A percentile compares a stretch with the other conserved stretches of the same genome.
These are phyloP conservation scores for Diplodia sapinea DNA, from an alignment of 2,329 filamentous ascomycete genomes.

Conservation along the genomic window DNA sequence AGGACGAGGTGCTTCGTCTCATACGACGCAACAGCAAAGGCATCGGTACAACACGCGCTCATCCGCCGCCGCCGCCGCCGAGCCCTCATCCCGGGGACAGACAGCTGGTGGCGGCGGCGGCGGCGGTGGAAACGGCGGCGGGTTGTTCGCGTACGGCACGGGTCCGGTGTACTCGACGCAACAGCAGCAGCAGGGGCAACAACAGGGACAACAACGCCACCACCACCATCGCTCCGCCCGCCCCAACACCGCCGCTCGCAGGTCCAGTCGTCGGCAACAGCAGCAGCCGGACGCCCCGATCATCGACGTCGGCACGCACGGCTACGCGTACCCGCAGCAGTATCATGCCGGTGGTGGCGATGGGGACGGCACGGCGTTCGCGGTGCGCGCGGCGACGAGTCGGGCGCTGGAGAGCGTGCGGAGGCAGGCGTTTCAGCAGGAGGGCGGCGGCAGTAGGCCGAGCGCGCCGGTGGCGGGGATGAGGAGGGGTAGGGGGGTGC, in stretches of 20 bases:
- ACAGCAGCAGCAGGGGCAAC: background rate
- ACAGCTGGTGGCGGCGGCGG: no score
- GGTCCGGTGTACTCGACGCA: background rate
- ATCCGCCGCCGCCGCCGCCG: background rate
- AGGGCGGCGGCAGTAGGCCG: background rate
- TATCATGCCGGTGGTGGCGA: background rate
- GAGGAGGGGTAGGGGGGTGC: constrained; percentile 9
- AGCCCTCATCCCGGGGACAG: background rate
- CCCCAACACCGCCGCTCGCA: background rate
- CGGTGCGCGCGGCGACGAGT: constrained; percentile 17
- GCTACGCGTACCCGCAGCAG: background rate
- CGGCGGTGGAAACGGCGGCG: no score
- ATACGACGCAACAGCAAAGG: background rate
- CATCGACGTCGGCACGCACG: constrained; percentile 1
- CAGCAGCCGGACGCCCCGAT: background rate
- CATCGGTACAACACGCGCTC: background rate
- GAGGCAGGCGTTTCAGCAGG: constrained; percentile 11
- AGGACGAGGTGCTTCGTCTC: background rate
- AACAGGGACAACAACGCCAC: background rate
- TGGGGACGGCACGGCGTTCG: background rate
- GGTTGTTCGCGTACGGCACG: constrained; percentile 1
- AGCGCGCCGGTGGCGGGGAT: background rate
- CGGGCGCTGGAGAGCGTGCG: constrained; percentile 17
- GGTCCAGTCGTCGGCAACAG: background rate
- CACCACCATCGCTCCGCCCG: background rate